Evolutionary conservation across 768 basidiomycete genomes (phyloP).

Genomic region (Tylopilus felleus): DNA sequence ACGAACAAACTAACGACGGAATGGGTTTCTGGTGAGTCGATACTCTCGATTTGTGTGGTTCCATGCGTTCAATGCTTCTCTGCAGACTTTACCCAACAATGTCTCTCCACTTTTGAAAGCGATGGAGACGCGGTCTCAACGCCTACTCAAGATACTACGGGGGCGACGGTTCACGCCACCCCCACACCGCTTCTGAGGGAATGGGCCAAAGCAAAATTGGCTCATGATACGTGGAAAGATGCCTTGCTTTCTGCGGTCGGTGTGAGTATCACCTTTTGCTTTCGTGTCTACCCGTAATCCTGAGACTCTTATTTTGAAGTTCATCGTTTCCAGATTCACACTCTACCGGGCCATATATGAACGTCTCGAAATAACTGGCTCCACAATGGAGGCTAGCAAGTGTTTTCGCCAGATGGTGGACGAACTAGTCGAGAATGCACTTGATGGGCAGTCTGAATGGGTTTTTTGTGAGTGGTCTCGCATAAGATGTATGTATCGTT

Average conservation of each 20-base stretch:
- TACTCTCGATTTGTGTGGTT: background rate
- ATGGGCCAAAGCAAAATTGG: background rate
- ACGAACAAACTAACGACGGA: background rate
- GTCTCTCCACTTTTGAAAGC: background rate
- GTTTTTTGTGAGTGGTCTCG: background rate
- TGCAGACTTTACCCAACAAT: background rate
- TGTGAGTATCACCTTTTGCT: background rate
- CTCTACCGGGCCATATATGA: background rate
- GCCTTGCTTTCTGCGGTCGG: background rate
- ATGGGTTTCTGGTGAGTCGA: background rate
- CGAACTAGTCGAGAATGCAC: background rate
- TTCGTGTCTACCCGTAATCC: background rate
- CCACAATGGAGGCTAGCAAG: background rate
- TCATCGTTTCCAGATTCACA: background rate
- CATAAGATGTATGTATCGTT: background rate
- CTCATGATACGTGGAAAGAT: background rate
- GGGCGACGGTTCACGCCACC: no score
- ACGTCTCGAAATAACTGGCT: no score
- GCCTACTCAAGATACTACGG: no score
- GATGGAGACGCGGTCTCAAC: background rate
- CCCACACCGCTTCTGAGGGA: background rate
- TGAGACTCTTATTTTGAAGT: background rate
- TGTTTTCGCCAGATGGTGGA: background rate
- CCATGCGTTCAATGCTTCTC: background rate
- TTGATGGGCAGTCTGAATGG: background rate